phyloP scores from a whole-genome alignment of 2,329 filamentous ascomycete species.

The Fusarium xyrophilum region DNA sequence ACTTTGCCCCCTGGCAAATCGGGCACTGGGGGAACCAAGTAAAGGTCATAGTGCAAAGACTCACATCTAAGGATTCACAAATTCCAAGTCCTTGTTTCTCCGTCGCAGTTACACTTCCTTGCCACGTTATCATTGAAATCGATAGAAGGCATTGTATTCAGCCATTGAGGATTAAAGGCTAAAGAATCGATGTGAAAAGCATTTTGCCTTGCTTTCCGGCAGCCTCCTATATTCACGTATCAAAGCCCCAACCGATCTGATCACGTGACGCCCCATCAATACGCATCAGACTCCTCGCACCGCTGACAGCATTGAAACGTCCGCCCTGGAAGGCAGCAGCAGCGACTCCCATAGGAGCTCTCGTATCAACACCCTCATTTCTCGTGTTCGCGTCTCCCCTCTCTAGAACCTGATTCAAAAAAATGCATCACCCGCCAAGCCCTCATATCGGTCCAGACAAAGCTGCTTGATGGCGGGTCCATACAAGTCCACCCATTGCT shows the following conservation, averaged over 20 bases:
- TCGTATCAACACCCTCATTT: not conserved
- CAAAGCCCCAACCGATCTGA: conserved; percentile 35
- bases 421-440: conserved; percentile 24
- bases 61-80: not conserved
- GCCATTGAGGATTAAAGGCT: not conserved
- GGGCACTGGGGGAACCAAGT: not conserved
- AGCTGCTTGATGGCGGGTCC: conserved; percentile 26
- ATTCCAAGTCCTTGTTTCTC: not conserved
- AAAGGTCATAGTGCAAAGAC: not conserved
- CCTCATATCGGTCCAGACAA: conserved; percentile 33
- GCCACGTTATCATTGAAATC: not conserved
- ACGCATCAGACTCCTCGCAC: conserved; percentile 24
- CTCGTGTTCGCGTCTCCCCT: not conserved
- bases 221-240: conserved; percentile 3
- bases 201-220: fast-evolving
- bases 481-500: conserved; percentile 22
- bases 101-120: not conserved
- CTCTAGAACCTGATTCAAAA: conserved; percentile 30
- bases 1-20: not conserved
- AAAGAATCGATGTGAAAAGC: too few relatives aligned
- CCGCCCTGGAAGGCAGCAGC: conserved; percentile 28
- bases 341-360: conserved; percentile 24
- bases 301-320: conserved; percentile 6
- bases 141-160: not conserved
- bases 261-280: conserved; percentile 21